Percentiles rank a stretch among this genome's conserved stretches.
These are phyloP conservation scores for Sporisorium scitamineum DNA, from an alignment of 1,284 basidiomycete genomes.

Conservation along the genomic window DNA sequence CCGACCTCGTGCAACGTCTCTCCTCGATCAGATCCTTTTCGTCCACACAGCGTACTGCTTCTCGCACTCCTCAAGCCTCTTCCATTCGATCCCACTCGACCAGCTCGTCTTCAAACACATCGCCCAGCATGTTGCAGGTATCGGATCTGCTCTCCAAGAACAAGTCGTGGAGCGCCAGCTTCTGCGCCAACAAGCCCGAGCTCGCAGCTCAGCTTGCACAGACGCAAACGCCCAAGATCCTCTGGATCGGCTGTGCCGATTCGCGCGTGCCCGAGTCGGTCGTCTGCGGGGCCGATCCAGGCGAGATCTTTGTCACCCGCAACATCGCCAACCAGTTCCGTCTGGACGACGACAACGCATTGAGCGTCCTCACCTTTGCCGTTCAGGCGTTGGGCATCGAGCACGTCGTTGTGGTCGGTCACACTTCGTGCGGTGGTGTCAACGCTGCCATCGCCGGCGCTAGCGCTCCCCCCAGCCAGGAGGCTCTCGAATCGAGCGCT, in stretches of 20 bases:
- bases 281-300: slow-evolving; percentile 61
- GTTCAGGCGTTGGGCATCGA: slow-evolving; percentile 82
- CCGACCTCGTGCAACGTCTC: slow-evolving; percentile 15
- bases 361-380: slow-evolving; percentile 84
- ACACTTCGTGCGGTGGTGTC: slow-evolving; percentile 71
- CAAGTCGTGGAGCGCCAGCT: slow-evolving; percentile 51
- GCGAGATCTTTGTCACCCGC: slow-evolving; percentile 68
- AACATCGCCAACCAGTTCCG: slow-evolving; percentile 75
- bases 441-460: slow-evolving; percentile 66
- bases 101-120: slow-evolving; percentile 2
- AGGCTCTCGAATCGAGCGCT: slow-evolving; percentile 43
- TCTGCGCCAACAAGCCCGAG: slow-evolving; percentile 71
- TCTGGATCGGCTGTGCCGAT: slow-evolving; percentile 76
- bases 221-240: slow-evolving; percentile 80
- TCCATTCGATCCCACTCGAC: slow-evolving; percentile 25
- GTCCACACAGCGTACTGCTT: slow-evolving; percentile 12
- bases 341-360: slow-evolving; percentile 80
- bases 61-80: neutral
- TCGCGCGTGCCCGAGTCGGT: slow-evolving; percentile 72
- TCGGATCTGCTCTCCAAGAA: slow-evolving; percentile 50
- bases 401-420: slow-evolving; percentile 78
- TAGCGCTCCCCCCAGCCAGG: slow-evolving; percentile 26
- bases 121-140: slow-evolving; percentile 33
- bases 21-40: slow-evolving; percentile 9
- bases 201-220: slow-evolving; percentile 76